Evolutionary conservation across 495 filamentous ascomycete genomes (phyloP).

Genomic region (Penicilliopsis zonata): DNA sequence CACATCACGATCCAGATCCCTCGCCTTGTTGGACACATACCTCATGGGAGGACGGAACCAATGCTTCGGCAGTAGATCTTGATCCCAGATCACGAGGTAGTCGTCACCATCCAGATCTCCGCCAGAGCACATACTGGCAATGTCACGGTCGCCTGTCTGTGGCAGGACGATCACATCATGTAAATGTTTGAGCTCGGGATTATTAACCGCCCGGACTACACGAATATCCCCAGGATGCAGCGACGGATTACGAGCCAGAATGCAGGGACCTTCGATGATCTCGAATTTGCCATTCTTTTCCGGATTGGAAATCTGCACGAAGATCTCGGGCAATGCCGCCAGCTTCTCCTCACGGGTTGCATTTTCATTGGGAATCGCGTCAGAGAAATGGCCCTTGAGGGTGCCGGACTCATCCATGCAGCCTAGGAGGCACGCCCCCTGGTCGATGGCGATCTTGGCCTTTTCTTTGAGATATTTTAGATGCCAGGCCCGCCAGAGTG

Average conservation of each 20-base stretch:
- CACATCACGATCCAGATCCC: constrained; percentile 45
- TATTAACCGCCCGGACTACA: constrained; percentile 74
- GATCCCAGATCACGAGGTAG: constrained; percentile 89
- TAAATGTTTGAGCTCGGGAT: constrained; percentile 58
- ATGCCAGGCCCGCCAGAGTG: constrained; percentile 72
- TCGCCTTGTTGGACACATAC: constrained; percentile 41
- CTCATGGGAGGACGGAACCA: constrained; percentile 69
- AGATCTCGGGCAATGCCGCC: constrained; percentile 67
- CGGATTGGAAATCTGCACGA: constrained; percentile 59
- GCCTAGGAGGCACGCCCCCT: constrained; percentile 82
- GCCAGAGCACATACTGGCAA: constrained; percentile 90
- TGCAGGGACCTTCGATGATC: constrained; percentile 65
- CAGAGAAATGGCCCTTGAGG: constrained; percentile 54
- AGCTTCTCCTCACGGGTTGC: constrained; percentile 22
- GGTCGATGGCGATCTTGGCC: constrained; percentile 67
- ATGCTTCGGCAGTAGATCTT: constrained; percentile 53
- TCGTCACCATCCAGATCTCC: constrained; percentile 96
- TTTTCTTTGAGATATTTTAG: constrained; percentile 86
- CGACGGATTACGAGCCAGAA: constrained; percentile 86
- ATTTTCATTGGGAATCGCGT: constrained; percentile 10
- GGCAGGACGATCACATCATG: constrained; percentile 82
- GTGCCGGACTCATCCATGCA: constrained; percentile 74
- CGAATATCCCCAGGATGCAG: constrained; percentile 90
- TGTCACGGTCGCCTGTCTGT: constrained; percentile 66
- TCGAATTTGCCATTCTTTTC: constrained; percentile 38